These are phyloP conservation scores for Osmozyma mogii DNA, from an alignment of 805 yeast species.

Conservation along the genomic window DNA sequence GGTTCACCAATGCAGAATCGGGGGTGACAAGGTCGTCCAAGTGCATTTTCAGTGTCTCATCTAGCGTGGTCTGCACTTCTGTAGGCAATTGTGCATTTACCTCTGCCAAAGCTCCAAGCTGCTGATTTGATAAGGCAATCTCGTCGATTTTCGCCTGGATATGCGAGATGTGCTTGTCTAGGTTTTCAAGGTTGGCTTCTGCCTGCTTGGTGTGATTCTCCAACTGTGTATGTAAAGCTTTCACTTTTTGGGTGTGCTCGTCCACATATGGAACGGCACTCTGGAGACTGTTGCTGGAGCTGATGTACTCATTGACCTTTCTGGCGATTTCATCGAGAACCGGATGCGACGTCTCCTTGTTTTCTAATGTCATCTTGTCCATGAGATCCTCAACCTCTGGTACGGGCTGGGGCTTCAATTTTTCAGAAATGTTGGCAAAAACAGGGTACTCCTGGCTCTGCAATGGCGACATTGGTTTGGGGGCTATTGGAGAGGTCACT, in stretches of 20 bases:
- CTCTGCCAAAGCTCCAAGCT: no score
- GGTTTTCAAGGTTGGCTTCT: constrained; percentile 22
- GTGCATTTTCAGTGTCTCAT: no score
- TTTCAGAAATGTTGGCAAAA: no score
- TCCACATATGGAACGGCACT: constrained; percentile 6
- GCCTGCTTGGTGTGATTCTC: constrained; percentile 30
- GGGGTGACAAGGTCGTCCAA: not conserved
- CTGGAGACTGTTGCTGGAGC: constrained; percentile 8
- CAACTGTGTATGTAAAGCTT: constrained; percentile 25
- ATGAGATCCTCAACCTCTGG: constrained; percentile 18
- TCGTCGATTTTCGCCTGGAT: constrained; percentile 18
- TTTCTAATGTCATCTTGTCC: constrained; percentile 10
- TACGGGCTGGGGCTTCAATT: not conserved
- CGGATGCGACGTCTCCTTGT: not conserved
- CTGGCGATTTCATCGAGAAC: constrained; percentile 8
- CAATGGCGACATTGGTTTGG: no score
- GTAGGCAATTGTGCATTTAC: no score
- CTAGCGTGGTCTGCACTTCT: no score
- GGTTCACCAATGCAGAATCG: constrained; percentile 33
- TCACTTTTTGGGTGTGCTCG: constrained; percentile 14
- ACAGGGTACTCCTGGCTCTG: no score
- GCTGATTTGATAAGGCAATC: no score
- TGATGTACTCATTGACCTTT: constrained; percentile 10
- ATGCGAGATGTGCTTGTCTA: constrained; percentile 23
- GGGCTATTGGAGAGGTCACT: no score